These are phyloP conservation scores for Wolfiporia cocos DNA, from an alignment of 1,284 basidiomycete genomes.

Conservation along the genomic window DNA sequence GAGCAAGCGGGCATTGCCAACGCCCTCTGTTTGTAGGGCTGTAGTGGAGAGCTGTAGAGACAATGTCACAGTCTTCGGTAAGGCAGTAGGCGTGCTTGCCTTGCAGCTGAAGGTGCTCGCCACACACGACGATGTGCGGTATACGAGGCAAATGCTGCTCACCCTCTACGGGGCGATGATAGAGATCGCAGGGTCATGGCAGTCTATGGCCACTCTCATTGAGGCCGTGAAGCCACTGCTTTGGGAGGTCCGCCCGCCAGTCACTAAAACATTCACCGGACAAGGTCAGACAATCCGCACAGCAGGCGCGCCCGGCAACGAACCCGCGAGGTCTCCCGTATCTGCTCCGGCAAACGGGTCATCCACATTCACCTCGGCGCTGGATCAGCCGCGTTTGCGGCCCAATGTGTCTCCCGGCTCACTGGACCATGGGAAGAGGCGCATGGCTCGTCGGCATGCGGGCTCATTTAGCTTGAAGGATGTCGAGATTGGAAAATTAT, in stretches of 20 bases:
- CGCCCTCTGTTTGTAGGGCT: constrained; percentile 70
- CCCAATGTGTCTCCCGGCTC: constrained; percentile 17
- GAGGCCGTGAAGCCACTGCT: constrained; percentile 68
- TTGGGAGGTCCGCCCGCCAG: constrained; percentile 34
- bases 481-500: constrained; percentile 79
- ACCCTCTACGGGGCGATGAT: constrained; percentile 88
- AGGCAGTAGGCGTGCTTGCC: constrained; percentile 79
- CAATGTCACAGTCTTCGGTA: constrained; percentile 81
- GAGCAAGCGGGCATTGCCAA: constrained; percentile 63
- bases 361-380: constrained; percentile 15
- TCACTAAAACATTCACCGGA: constrained; percentile 18
- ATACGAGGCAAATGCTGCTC: constrained; percentile 82
- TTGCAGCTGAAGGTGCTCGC: constrained; percentile 78
- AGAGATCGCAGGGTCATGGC: constrained; percentile 88
- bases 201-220: constrained; percentile 68
- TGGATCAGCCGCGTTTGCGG: constrained; percentile 15
- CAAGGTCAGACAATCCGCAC: constrained; percentile 17
- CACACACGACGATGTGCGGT: constrained; percentile 78
- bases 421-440: constrained; percentile 23
- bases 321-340: constrained; percentile 16
- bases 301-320: constrained; percentile 6
- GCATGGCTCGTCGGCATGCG: constrained; percentile 74
- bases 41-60: constrained; percentile 86
- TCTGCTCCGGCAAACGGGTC: constrained; percentile 23
- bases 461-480: constrained; percentile 92